phyloP scores from a whole-genome alignment of 208 protist species.

The Leishmania tropica region DNA sequence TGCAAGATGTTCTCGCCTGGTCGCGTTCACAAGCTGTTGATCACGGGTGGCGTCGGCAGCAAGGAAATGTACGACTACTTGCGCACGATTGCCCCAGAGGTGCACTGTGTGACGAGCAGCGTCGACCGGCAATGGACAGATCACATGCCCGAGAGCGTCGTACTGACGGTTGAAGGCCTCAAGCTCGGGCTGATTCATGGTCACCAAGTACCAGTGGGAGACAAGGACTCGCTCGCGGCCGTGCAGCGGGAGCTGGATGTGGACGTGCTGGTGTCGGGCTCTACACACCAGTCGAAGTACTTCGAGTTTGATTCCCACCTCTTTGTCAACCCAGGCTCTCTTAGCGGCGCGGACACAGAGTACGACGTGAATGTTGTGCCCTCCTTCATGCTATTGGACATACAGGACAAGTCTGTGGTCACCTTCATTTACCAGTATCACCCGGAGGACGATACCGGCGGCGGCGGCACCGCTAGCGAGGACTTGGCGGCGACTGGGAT shows the following conservation, averaged over 20 bases:
- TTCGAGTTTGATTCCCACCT: slow-evolving; percentile 96
- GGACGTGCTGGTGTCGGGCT: slow-evolving; percentile 97
- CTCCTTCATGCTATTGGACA: slow-evolving; percentile 97
- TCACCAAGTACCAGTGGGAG: slow-evolving; percentile 96
- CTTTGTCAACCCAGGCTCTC: slow-evolving; percentile 99
- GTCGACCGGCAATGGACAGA: slow-evolving; percentile 87
- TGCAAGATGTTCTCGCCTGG: slow-evolving; percentile 94
- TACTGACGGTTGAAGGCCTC: slow-evolving; percentile 96
- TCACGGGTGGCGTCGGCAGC: slow-evolving; percentile 98
- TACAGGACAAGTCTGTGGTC: slow-evolving; percentile 86
- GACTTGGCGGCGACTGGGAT: slow-evolving; percentile 11
- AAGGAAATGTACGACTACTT: slow-evolving; percentile 97
- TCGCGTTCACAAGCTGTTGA: slow-evolving; percentile 97
- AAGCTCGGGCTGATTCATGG: slow-evolving; percentile 98
- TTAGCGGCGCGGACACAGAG: slow-evolving; percentile 96
- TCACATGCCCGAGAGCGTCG: slow-evolving; percentile 87
- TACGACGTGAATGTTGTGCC: slow-evolving; percentile 78
- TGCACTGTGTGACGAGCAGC: slow-evolving; percentile 98
- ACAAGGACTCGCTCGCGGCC: slow-evolving; percentile 94
- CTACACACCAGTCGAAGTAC: slow-evolving; percentile 92
- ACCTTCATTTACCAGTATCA: slow-evolving; percentile 78
- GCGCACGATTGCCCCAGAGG: slow-evolving; percentile 90
- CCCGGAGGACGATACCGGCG: slow-evolving; percentile 21
- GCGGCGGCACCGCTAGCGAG: slow-evolving; percentile 7
- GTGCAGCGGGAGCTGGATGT: slow-evolving; percentile 97